These are phyloP conservation scores for Pelargonium australe DNA, from an alignment of 441 rosid genomes.

Conservation along the genomic window DNA sequence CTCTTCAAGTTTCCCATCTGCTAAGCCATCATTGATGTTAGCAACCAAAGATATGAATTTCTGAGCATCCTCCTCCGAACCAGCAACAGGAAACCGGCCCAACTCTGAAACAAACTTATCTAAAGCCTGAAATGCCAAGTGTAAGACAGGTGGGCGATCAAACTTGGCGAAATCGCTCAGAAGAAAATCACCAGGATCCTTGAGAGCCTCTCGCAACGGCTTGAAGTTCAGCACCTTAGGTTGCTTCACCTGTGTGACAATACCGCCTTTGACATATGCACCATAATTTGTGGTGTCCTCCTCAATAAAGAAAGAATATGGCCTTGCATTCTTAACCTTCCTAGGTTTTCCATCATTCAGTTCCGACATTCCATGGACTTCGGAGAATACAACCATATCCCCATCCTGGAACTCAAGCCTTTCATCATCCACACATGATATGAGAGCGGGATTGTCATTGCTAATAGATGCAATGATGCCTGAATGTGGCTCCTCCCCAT, in stretches of 20 bases:
- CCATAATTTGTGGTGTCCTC: conserved; percentile 66
- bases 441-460: conserved; percentile 68
- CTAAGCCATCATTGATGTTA: conserved; percentile 43
- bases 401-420: conserved; percentile 92
- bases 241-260: conserved; percentile 84
- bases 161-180: conserved; percentile 80
- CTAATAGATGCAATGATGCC: conserved; percentile 87
- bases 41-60: conserved; percentile 51
- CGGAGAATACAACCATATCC: conserved; percentile 79
- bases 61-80: conserved; percentile 78
- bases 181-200: conserved; percentile 86
- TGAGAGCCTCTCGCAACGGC: conserved; percentile 66
- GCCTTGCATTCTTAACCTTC: conserved; percentile 68
- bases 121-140: conserved; percentile 81
- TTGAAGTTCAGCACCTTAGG: conserved; percentile 70
- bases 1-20: conserved; percentile 58
- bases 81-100: conserved; percentile 75
- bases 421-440: conserved; percentile 86
- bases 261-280: conserved; percentile 68
- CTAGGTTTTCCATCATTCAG: conserved; percentile 86
- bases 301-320: conserved; percentile 69
- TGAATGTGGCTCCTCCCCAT: conserved; percentile 84
- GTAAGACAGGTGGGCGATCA: conserved; percentile 78
- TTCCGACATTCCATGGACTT: conserved; percentile 80
- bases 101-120: conserved; percentile 51